These are phyloP conservation scores for Ascochyta viciae-villosae DNA, from an alignment of 2,329 filamentous ascomycete species.

Conservation along the genomic window DNA sequence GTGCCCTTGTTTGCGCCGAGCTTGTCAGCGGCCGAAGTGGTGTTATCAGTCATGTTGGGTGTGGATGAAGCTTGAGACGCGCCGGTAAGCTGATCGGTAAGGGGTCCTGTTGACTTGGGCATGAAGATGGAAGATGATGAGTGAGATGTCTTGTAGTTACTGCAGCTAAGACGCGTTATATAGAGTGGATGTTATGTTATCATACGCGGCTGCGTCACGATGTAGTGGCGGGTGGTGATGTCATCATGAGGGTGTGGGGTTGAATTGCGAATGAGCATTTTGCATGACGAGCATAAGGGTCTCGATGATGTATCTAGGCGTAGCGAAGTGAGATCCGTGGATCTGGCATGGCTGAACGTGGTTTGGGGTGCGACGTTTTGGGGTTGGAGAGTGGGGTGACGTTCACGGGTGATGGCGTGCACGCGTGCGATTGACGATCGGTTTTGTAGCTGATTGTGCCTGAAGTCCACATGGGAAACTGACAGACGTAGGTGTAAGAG, in stretches of 20 bases:
- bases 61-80: constrained; percentile 19
- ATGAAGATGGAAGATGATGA: constrained; percentile 7
- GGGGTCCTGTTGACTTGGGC: constrained; percentile 35
- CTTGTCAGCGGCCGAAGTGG: constrained; percentile 34
- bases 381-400: neutral
- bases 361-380: constrained; percentile 1
- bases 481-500: neutral
- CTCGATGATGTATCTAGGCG: constrained; percentile 17
- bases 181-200: neutral
- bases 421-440: neutral
- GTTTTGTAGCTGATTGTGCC: neutral
- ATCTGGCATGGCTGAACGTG: constrained; percentile 9
- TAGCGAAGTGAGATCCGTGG: constrained; percentile 12
- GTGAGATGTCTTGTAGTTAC: neutral
- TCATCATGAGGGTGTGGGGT: constrained; percentile 19
- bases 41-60: constrained; percentile 30
- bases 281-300: constrained; percentile 17
- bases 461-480: neutral
- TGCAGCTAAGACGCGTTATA: neutral
- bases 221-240: constrained; percentile 19
- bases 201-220: constrained; percentile 13
- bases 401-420: constrained; percentile 3
- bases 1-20: constrained; percentile 39
- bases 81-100: constrained; percentile 28
- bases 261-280: constrained; percentile 5